phyloP scores from a whole-genome alignment of 257 asterid genomes.

The Catharanthus roseus region DNA sequence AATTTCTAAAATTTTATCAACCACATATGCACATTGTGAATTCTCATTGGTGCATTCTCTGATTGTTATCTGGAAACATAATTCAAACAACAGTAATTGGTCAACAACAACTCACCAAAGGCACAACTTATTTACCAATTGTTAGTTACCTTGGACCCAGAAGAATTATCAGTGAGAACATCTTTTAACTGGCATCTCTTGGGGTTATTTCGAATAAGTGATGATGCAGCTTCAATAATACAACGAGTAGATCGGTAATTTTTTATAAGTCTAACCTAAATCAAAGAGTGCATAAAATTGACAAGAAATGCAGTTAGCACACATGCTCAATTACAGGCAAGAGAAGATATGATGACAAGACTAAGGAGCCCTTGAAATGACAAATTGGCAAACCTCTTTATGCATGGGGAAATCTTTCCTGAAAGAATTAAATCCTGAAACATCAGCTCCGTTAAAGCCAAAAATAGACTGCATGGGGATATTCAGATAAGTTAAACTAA shows the following conservation, averaged over 20 bases:
- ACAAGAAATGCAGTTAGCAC: constrained; percentile 22
- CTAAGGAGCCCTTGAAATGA: neutral
- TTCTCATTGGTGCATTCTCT: constrained; percentile 92
- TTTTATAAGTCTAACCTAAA: constrained; percentile 75
- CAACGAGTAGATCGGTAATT: constrained; percentile 92
- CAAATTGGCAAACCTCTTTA: constrained; percentile 69
- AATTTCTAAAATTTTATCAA: constrained; percentile 83
- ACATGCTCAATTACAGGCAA: constrained; percentile 5
- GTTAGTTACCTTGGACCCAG: constrained; percentile 76
- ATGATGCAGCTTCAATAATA: constrained; percentile 90
- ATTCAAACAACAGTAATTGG: constrained; percentile 4
- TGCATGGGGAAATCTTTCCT: constrained; percentile 79
- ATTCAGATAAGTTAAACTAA: constrained; percentile 2
- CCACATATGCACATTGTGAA: constrained; percentile 87
- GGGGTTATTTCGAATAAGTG: constrained; percentile 67
- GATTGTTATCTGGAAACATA: constrained; percentile 54
- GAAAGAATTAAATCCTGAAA: constrained; percentile 85
- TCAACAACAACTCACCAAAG: constrained; percentile 5
- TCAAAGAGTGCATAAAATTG: constrained; percentile 14
- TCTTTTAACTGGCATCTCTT: constrained; percentile 65
- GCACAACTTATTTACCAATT: neutral
- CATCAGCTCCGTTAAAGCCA: constrained; percentile 94
- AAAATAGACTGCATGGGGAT: constrained; percentile 67
- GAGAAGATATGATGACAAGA: constrained; percentile 5
- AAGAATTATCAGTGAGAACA: constrained; percentile 67